These are phyloP conservation scores for Yamadazyma tumulicola DNA, from an alignment of 805 yeast species.

Conservation along the genomic window DNA sequence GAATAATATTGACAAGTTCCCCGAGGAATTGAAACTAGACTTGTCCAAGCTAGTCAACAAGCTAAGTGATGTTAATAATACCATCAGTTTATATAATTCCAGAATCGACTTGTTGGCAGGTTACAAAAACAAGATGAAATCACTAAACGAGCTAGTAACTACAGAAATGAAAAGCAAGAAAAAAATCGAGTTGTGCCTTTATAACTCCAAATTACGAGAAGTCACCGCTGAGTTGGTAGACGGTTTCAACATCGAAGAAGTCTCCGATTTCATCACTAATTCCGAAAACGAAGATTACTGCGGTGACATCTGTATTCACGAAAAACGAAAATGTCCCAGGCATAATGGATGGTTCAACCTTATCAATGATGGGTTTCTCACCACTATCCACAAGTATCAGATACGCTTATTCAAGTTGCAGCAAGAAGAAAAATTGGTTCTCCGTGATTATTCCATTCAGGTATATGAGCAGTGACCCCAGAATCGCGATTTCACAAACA, in stretches of 20 bases:
- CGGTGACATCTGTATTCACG: constrained; percentile 41
- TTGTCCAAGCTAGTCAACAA: constrained; percentile 19
- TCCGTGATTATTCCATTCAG: constrained; percentile 35
- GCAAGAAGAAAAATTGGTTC: constrained; percentile 23
- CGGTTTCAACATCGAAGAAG: constrained; percentile 2
- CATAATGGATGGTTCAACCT: constrained; percentile 52
- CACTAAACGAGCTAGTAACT: constrained; percentile 34
- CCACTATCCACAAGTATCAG: constrained; percentile 6
- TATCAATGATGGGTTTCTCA: constrained; percentile 29
- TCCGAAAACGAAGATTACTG: constrained; percentile 1
- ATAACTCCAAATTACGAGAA: constrained; percentile 10
- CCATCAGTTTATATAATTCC: constrained; percentile 11
- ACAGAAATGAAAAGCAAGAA: constrained; percentile 7
- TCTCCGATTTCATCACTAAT: constrained; percentile 3
- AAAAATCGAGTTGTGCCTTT: constrained; percentile 12
- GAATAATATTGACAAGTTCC: constrained; percentile 15
- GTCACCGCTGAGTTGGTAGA: constrained; percentile 2
- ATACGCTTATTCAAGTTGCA: constrained; percentile 28
- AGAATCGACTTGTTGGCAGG: constrained; percentile 22
- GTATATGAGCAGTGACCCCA: constrained; percentile 16
- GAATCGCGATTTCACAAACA: neutral
- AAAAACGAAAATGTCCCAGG: constrained; percentile 52
- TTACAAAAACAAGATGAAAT: constrained; percentile 34
- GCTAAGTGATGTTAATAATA: constrained; percentile 12
- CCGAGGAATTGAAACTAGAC: constrained; percentile 14